Base-by-base conservation (phyloP, 169 alveolate species). In the Plasmodium cynomolgi region DNA sequence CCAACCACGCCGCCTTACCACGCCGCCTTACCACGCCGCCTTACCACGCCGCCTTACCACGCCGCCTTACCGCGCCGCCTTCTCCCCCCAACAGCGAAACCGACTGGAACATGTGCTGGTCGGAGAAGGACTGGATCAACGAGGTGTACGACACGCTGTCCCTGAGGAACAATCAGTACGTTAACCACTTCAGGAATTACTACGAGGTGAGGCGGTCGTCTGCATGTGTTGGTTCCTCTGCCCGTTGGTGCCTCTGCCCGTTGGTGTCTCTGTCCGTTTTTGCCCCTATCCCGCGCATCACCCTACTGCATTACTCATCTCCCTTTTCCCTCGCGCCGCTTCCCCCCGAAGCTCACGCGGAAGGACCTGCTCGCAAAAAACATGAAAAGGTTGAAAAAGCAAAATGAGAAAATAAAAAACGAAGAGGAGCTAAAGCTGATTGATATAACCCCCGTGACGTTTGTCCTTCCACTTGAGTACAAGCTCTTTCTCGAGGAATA, bases 401-500 rank as follows among this genome's bases (percentile, higher is more conserved):
- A 97, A 80, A 90, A 96, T 93, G 98, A 98, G 88, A 97, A 98
- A 84, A 98, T 97, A 41, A 86, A 93, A 29, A 96, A 93, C 17
- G 34, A 68, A 20, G 90, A 81, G 29, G 95, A 71, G 34, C 93
- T 93, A 41, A 92, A 88, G 39, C 58, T 84, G 72, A 73, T 50
- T 1, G 95, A 81, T 72, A 91, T 95, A 23, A 92, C 94, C 82
- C 99, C 99, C 3, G 93, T 97, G 56, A 98, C 99, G 9, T 98
- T 97, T 83, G 97, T 97, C 91, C 96, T 98, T 81, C 99, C 99
- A 13, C 97, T 98, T 41, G 99, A 98, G 94, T 98, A 98, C 95
- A 97, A 99, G 8, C 96, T 98, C 75, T 98, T 98, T 93, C 98
- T 97, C 26, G 99, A 98, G 94, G 99, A 98, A 96, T 98, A 97